A percentile compares a stretch with the other conserved stretches of the same genome.
Conservation (phyloP, 257 asterid genomes). For the Misopates orontium region DNA sequence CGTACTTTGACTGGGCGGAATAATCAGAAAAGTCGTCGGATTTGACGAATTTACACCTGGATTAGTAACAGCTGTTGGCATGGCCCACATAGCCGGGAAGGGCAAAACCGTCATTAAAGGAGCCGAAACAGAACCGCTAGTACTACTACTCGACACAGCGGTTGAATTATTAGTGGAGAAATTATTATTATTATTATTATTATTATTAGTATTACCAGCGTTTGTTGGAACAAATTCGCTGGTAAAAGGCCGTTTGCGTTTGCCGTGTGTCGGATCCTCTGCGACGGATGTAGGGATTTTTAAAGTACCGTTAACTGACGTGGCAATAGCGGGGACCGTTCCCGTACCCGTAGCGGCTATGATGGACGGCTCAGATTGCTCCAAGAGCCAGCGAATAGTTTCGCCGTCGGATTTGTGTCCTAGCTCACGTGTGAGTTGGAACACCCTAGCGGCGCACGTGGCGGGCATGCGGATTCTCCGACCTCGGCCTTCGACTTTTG, state of each 20-base stretch:
- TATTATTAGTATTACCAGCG: neutral
- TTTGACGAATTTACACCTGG: constrained; percentile 28
- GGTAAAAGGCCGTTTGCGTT: constrained; percentile 42
- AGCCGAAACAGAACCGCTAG: constrained; percentile 37
- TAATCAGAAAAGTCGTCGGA: constrained; percentile 44
- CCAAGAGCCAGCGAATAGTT: constrained; percentile 73
- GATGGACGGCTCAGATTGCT: constrained; percentile 69
- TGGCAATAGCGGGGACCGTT: constrained; percentile 70
- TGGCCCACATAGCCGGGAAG: constrained; percentile 51
- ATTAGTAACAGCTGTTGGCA: constrained; percentile 36
- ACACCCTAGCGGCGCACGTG: constrained; percentile 74
- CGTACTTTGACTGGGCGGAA: constrained; percentile 49
- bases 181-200: neutral
- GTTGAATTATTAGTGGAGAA: constrained; percentile 10
- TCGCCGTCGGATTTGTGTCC: constrained; percentile 85
- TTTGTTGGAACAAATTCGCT: constrained; percentile 25
- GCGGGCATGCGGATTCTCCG: constrained; percentile 76
- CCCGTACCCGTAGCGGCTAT: constrained; percentile 74
- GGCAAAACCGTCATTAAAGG: constrained; percentile 59
- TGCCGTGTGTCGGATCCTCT: constrained; percentile 22
- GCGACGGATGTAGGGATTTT: constrained; percentile 41
- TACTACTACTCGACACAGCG: constrained; percentile 34
- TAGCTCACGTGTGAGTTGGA: constrained; percentile 74
- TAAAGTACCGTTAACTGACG: constrained; percentile 61
- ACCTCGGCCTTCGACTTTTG: constrained; percentile 75